Evolutionary conservation across 805 yeast species (phyloP).

Genomic region (Yamadazyma philogaea): DNA sequence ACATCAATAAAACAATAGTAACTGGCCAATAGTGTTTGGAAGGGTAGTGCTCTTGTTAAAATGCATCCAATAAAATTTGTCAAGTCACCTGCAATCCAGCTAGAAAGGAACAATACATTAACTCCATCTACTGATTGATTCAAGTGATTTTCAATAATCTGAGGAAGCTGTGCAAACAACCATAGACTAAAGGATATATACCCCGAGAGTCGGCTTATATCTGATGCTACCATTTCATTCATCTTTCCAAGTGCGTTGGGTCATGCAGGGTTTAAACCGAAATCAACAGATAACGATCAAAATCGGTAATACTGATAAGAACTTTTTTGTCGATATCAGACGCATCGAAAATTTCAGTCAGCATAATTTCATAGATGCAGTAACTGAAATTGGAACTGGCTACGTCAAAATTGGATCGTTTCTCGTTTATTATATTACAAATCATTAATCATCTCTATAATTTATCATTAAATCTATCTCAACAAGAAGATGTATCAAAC

Average conservation of each 20-base stretch:
- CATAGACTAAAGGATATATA: constrained; percentile 49
- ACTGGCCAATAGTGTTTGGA: constrained; percentile 68
- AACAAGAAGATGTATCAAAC: constrained; percentile 11
- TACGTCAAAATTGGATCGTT: too few species aligned
- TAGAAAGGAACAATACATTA: constrained; percentile 26
- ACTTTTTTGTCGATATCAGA: constrained; percentile 3
- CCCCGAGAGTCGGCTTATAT: constrained; percentile 9
- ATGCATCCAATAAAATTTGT: constrained; percentile 67
- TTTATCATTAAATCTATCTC: constrained; percentile 13
- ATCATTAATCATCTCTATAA: constrained; percentile 13
- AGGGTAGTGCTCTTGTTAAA: constrained; percentile 73
- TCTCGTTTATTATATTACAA: constrained; percentile 4
- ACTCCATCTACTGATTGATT: constrained; percentile 37
- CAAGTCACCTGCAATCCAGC: constrained; percentile 39
- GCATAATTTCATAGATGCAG: too few species aligned
- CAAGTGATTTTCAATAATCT: constrained; percentile 54
- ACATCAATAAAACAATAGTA: constrained; percentile 75
- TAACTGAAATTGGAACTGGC: too few species aligned
- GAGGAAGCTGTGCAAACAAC: constrained; percentile 74
- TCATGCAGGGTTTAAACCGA: background rate
- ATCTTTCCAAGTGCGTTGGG: background rate
- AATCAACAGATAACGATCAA: background rate
- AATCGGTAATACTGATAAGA: constrained; percentile 2
- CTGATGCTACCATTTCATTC: background rate
- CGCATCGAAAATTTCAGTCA: constrained; percentile 7